Percentiles rank a stretch among this genome's conserved stretches.
These are phyloP conservation scores for Nicotiana benthamiana DNA, from an alignment of 257 asterid genomes.

Conservation along the genomic window DNA sequence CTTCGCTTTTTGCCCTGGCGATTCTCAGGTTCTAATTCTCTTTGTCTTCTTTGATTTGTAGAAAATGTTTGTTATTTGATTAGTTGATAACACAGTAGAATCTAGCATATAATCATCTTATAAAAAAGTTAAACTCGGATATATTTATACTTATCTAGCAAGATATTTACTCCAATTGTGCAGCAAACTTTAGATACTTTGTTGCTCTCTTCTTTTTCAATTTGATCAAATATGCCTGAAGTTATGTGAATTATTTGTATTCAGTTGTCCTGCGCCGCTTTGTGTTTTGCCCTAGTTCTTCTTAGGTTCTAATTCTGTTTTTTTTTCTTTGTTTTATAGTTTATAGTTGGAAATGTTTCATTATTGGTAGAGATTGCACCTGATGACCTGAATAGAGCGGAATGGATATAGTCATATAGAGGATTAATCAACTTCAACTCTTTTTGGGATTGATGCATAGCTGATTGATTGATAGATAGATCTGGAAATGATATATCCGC, in stretches of 20 bases:
- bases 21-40: slow-evolving; percentile 54
- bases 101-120: background rate
- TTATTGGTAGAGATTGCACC: background rate
- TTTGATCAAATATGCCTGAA: background rate
- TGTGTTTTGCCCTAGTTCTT: background rate
- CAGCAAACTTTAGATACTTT: background rate
- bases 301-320: background rate
- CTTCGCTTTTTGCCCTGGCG: slow-evolving; percentile 91
- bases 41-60: background rate
- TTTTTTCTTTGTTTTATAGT: background rate
- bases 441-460: background rate
- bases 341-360: background rate
- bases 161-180: background rate
- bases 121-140: background rate
- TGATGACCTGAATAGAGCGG: background rate
- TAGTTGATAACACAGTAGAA: background rate
- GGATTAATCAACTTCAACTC: background rate
- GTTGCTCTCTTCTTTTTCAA: background rate
- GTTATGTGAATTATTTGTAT: background rate
- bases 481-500: background rate
- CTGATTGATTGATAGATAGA: background rate
- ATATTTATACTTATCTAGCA: background rate
- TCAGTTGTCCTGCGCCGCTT: background rate
- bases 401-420: background rate
- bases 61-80: background rate